These are phyloP conservation scores for Bipolaris zeicola DNA, from an alignment of 2,329 filamentous ascomycete species.

Conservation along the genomic window DNA sequence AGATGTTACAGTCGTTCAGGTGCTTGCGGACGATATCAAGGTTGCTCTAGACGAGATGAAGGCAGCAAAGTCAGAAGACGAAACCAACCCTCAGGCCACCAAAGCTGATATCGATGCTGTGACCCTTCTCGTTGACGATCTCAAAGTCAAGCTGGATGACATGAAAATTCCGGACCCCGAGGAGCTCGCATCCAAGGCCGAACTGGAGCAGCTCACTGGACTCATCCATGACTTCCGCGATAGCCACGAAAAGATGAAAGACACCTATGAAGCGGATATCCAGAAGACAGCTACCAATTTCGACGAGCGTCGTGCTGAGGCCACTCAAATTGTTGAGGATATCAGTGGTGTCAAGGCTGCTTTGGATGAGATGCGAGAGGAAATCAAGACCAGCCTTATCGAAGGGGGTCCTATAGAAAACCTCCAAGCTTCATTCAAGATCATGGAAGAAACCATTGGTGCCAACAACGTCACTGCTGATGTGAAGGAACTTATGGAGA, in stretches of 20 bases:
- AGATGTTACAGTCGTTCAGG: slow-evolving; percentile 77
- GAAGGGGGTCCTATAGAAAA: slow-evolving; percentile 70
- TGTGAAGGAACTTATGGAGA: slow-evolving; percentile 67
- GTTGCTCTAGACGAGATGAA: slow-evolving; percentile 72
- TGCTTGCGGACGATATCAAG: slow-evolving; percentile 78
- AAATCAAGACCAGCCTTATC: slow-evolving; percentile 76
- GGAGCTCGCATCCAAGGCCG: slow-evolving; percentile 74
- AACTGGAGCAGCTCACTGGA: slow-evolving; percentile 68
- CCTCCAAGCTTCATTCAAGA: slow-evolving; percentile 66
- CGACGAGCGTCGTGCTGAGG: slow-evolving; percentile 83
- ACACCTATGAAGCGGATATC: slow-evolving; percentile 74
- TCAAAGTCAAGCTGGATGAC: slow-evolving; percentile 78
- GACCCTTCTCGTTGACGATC: slow-evolving; percentile 80
- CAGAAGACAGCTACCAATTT: slow-evolving; percentile 78
- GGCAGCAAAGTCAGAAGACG: slow-evolving; percentile 54
- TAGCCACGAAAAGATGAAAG: slow-evolving; percentile 70
- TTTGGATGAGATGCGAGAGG: slow-evolving; percentile 77
- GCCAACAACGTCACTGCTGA: slow-evolving; percentile 53
- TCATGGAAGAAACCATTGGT: slow-evolving; percentile 70
- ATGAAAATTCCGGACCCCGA: slow-evolving; percentile 74
- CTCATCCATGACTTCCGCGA: slow-evolving; percentile 59
- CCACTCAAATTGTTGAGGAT: slow-evolving; percentile 75
- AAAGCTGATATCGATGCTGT: slow-evolving; percentile 83
- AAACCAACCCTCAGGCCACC: slow-evolving; percentile 67
- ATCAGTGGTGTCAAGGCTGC: slow-evolving; percentile 79